A percentile compares a stretch with the other conserved stretches of the same genome.
These are phyloP conservation scores for Debaryomyces fabryi DNA, from an alignment of 1,139 yeast species.

Conservation along the genomic window DNA sequence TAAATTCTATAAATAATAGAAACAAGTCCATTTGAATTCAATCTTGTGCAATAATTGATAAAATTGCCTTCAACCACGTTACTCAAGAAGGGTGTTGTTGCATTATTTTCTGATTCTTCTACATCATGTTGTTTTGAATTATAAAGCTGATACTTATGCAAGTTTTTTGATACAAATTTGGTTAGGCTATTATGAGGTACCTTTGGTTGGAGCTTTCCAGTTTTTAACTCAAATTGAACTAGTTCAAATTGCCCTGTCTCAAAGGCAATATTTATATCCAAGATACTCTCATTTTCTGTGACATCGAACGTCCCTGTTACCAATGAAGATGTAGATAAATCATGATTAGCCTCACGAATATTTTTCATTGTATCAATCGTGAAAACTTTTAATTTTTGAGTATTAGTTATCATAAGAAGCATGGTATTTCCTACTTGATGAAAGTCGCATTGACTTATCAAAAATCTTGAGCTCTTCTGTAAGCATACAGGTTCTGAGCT, in stretches of 20 bases:
- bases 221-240: constrained; percentile 13
- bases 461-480: constrained; percentile 11
- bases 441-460: constrained; percentile 10
- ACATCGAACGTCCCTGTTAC: constrained; percentile 11
- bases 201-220: constrained; percentile 14
- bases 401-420: constrained; percentile 13
- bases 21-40: constrained; percentile 25
- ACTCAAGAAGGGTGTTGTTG: constrained; percentile 23
- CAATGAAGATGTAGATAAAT: constrained; percentile 5
- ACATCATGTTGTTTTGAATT: constrained; percentile 25
- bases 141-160: constrained; percentile 33
- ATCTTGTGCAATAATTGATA: constrained; percentile 27
- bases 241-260: constrained; percentile 36
- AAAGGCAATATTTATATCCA: constrained; percentile 19
- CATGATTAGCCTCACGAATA: background rate
- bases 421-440: background rate
- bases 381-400: constrained; percentile 11
- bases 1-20: constrained; percentile 29
- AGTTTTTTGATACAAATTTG: constrained; percentile 23
- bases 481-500: background rate
- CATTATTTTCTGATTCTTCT: constrained; percentile 12
- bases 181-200: constrained; percentile 16
- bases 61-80: constrained; percentile 32
- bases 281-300: background rate
- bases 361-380: constrained; percentile 1